Percentiles rank a stretch among this genome's conserved stretches.
Conservation (phyloP, 2,329 filamentous ascomycete genomes). For the Talaromyces sp. region DNA sequence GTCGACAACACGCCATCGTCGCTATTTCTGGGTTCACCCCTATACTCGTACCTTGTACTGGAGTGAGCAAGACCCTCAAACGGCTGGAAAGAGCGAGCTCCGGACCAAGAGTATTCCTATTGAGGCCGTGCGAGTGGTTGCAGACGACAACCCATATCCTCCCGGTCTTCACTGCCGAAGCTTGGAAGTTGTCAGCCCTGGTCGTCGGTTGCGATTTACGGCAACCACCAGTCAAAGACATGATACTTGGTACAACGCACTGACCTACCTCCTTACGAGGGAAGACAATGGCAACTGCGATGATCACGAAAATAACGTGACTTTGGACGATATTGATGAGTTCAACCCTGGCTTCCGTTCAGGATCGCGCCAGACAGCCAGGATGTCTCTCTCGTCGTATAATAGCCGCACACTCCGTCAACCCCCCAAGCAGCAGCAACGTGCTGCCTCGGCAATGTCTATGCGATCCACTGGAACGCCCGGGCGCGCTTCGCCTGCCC, state of each 20-base stretch:
- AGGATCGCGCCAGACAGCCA: constrained; percentile 58
- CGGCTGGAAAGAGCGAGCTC: constrained; percentile 75
- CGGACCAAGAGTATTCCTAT: constrained; percentile 88
- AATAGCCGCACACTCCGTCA: constrained; percentile 72
- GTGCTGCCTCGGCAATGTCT: constrained; percentile 43
- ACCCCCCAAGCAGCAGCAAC: constrained; percentile 57
- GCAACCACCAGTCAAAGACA: constrained; percentile 91
- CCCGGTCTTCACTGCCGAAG: constrained; percentile 94
- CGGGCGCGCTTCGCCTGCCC: constrained; percentile 39
- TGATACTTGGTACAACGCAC: constrained; percentile 97
- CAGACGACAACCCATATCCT: constrained; percentile 92
- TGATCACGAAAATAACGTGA: constrained; percentile 60
- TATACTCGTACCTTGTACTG: constrained; percentile 97
- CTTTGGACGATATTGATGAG: constrained; percentile 67
- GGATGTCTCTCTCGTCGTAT: constrained; percentile 74
- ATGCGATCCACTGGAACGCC: constrained; percentile 40
- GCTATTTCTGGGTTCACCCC: constrained; percentile 99
- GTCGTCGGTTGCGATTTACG: constrained; percentile 88
- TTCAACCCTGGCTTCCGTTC: constrained; percentile 73
- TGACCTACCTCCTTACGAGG: constrained; percentile 87
- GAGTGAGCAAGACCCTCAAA: constrained; percentile 86
- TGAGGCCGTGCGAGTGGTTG: constrained; percentile 87
- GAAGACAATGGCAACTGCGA: constrained; percentile 63
- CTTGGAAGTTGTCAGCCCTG: constrained; percentile 84
- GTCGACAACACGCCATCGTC: constrained; percentile 84